phyloP scores from a whole-genome alignment of 2,329 filamentous ascomycete species.

The Aspergillus sp. region DNA sequence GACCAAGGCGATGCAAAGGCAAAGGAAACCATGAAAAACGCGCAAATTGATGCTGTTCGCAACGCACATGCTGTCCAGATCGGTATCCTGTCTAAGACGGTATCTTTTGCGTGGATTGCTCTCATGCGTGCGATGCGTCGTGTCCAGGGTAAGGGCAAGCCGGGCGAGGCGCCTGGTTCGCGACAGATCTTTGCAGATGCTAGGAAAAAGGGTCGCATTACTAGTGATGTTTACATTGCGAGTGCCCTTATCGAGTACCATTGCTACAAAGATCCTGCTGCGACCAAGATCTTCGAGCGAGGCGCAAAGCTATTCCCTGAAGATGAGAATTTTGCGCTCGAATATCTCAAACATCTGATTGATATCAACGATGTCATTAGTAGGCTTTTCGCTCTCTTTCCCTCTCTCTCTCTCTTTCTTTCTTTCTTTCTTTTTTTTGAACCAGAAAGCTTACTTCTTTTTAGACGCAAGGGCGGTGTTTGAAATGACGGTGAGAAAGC shows the following conservation, averaged over 20 bases:
- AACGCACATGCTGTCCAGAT: slow-evolving; percentile 65
- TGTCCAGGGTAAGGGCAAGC: slow-evolving; percentile 73
- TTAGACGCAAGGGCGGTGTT: slow-evolving; percentile 90
- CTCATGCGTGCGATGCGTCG: slow-evolving; percentile 89
- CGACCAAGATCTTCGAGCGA: slow-evolving; percentile 91
- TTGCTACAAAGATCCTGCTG: slow-evolving; percentile 88
- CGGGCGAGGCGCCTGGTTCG: slow-evolving; percentile 63
- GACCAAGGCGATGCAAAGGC: slow-evolving; percentile 43
- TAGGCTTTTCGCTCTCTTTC: slow-evolving; percentile 42
- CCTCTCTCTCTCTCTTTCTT: not conserved
- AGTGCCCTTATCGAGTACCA: slow-evolving; percentile 89
- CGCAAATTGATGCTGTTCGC: slow-evolving; percentile 50
- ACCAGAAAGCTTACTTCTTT: slow-evolving; percentile 4
- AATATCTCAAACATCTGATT: slow-evolving; percentile 92
- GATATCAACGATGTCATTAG: slow-evolving; percentile 88
- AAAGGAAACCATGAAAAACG: slow-evolving; percentile 45
- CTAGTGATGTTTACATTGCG: slow-evolving; percentile 90
- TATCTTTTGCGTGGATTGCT: slow-evolving; percentile 92
- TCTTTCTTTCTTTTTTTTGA: not conserved
- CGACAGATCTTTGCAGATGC: slow-evolving; percentile 85
- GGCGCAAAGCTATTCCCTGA: slow-evolving; percentile 89
- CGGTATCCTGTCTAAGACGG: slow-evolving; percentile 68
- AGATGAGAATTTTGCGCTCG: slow-evolving; percentile 85
- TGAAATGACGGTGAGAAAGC: slow-evolving; percentile 79
- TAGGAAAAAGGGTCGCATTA: slow-evolving; percentile 74